These are phyloP conservation scores for Microstroma glucosiphilum DNA, from an alignment of 1,284 basidiomycete species.

Conservation along the genomic window DNA sequence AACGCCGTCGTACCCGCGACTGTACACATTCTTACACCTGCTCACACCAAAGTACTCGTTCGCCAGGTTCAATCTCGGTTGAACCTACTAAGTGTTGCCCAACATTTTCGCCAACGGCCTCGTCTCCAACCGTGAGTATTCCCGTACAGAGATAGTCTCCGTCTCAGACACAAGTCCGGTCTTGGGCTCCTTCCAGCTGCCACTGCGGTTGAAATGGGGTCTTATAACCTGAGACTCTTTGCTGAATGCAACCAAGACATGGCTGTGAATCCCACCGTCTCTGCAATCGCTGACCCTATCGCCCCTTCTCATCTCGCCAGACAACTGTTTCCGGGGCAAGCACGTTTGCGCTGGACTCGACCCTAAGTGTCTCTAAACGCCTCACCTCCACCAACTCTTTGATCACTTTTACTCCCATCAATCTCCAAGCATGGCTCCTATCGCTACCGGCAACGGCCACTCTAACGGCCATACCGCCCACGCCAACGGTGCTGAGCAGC, in stretches of 20 bases:
- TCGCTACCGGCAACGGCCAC: slow-evolving; percentile 21
- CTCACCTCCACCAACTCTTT: background rate
- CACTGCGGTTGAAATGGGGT: too few species aligned
- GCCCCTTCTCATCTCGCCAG: slow-evolving; percentile 6
- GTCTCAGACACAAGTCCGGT: too few species aligned
- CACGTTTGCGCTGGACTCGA: slow-evolving; percentile 40
- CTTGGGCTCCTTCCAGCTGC: too few species aligned
- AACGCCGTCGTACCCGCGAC: too few species aligned
- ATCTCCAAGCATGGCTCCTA: slow-evolving; percentile 35
- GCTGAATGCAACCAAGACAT: background rate
- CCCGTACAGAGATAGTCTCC: too few species aligned
- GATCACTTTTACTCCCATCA: background rate
- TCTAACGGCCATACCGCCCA: slow-evolving; percentile 8
- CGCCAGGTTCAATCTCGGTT: too few species aligned
- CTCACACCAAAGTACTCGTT: too few species aligned
- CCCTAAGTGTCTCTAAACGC: background rate
- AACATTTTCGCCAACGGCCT: slow-evolving; percentile 50
- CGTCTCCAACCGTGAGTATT: slow-evolving; percentile 40
- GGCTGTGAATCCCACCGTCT: background rate
- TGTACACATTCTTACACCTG: too few species aligned
- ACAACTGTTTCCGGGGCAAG: slow-evolving; percentile 47
- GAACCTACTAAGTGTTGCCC: slow-evolving; percentile 9
- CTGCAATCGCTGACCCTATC: background rate
- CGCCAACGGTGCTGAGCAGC: slow-evolving; percentile 20
- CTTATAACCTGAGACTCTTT: background rate